Percentiles rank a stretch among this genome's conserved stretches.
These are phyloP conservation scores for Cryptococcus amylolentus DNA, from an alignment of 1,284 basidiomycete species.

Conservation along the genomic window DNA sequence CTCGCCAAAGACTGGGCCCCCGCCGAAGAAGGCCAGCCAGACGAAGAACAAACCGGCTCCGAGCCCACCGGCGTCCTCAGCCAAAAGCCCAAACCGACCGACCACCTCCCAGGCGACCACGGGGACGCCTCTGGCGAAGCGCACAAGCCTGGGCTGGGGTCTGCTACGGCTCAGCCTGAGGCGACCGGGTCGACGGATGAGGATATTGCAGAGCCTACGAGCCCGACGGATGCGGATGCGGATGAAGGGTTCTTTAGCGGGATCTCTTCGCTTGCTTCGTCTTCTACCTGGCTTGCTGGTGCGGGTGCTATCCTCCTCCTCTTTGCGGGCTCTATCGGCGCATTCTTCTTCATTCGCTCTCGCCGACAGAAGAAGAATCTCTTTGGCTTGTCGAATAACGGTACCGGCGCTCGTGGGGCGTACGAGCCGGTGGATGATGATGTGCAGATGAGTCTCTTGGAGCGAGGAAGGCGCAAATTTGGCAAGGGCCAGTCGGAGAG, in stretches of 20 bases:
- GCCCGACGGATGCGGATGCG: slow-evolving; percentile 21
- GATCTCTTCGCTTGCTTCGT: slow-evolving; percentile 69
- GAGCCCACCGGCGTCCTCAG: slow-evolving; percentile 52
- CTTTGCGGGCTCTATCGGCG: slow-evolving; percentile 62
- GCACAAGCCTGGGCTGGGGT: slow-evolving; percentile 32
- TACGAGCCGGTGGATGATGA: slow-evolving; percentile 74
- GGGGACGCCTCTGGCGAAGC: slow-evolving; percentile 52
- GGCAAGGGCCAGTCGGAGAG: slow-evolving; percentile 52
- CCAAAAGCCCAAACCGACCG: slow-evolving; percentile 77
- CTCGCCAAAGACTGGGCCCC: slow-evolving; percentile 62
- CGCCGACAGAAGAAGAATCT: slow-evolving; percentile 56
- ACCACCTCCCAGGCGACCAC: slow-evolving; percentile 80
- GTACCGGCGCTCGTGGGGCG: slow-evolving; percentile 51
- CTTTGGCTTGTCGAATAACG: slow-evolving; percentile 33
- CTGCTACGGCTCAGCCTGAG: slow-evolving; percentile 13
- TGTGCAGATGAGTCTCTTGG: slow-evolving; percentile 67
- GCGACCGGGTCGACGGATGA: slow-evolving; percentile 11
- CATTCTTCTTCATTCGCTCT: slow-evolving; percentile 55
- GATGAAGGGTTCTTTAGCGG: slow-evolving; percentile 86
- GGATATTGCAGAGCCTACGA: slow-evolving; percentile 17
- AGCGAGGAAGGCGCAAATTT: slow-evolving; percentile 38
- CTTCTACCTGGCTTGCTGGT: slow-evolving; percentile 79
- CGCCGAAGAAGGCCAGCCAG: slow-evolving; percentile 42
- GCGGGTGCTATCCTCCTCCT: slow-evolving; percentile 68
- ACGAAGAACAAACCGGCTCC: slow-evolving; percentile 50